Evolutionary conservation across 2,329 filamentous ascomycete genomes (phyloP).

Genomic region (Mycosphaerelloides madeirae): DNA sequence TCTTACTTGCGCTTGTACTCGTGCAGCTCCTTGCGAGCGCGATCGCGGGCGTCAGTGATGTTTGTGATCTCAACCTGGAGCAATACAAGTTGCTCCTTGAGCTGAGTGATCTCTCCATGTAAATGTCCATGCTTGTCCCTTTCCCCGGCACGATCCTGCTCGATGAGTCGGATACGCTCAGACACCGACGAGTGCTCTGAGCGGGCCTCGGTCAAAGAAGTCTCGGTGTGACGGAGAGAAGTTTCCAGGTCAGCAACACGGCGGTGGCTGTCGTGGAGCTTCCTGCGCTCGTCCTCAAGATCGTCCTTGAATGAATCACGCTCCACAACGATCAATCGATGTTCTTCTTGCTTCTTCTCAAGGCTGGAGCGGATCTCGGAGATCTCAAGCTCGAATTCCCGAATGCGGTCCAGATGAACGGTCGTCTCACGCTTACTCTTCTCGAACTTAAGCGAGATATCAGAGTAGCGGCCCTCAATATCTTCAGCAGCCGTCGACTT

Average conservation of each 20-base stretch:
- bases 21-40: constrained; percentile 3
- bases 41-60: constrained; percentile 21
- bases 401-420: constrained; percentile 23
- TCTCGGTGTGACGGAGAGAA: constrained; percentile 22
- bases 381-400: constrained; percentile 23
- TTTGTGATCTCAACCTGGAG: constrained; percentile 24
- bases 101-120: constrained; percentile 19
- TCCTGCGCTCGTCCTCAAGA: constrained; percentile 22
- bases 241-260: constrained; percentile 21
- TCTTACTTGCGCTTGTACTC: not conserved
- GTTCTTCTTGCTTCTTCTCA: constrained; percentile 25
- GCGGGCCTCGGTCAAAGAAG: constrained; percentile 19
- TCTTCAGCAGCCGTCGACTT: constrained; percentile 23
- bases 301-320: constrained; percentile 27
- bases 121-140: constrained; percentile 22
- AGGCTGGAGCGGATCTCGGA: constrained; percentile 21
- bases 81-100: constrained; percentile 24
- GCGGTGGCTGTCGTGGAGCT: constrained; percentile 21
- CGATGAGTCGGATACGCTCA: constrained; percentile 24
- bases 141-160: constrained; percentile 28
- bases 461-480: constrained; percentile 20
- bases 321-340: constrained; percentile 24
- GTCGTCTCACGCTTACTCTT: constrained; percentile 25
- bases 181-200: constrained; percentile 20
- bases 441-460: constrained; percentile 23